A percentile compares a stretch with the other conserved stretches of the same genome.
phyloP scores from a whole-genome alignment of 2,329 filamentous ascomycete species.

The Claviceps sp. region DNA sequence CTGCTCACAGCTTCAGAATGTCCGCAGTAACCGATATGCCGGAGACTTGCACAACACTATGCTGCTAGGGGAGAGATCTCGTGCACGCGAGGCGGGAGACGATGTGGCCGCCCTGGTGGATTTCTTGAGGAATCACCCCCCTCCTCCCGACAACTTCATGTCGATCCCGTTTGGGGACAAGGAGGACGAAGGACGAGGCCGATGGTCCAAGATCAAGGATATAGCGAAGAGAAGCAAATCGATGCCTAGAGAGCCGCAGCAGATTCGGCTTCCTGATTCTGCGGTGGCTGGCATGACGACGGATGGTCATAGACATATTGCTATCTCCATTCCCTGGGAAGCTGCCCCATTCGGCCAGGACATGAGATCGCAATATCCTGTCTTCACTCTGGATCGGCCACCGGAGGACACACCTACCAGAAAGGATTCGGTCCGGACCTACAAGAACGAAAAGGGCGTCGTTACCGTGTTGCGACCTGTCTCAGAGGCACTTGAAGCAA shows the following conservation, averaged over 20 bases:
- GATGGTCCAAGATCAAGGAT: constrained; percentile 29
- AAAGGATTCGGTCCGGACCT: constrained; percentile 15
- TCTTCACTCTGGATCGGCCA: constrained; percentile 12
- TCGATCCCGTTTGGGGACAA: constrained; percentile 24
- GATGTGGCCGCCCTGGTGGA: constrained; percentile 27
- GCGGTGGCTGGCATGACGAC: constrained; percentile 40
- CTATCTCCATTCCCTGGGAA: constrained; percentile 45
- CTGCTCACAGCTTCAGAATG: neutral
- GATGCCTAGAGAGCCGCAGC: constrained; percentile 15
- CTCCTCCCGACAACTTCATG: constrained; percentile 37
- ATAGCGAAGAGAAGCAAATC: constrained; percentile 25
- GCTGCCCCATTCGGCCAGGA: constrained; percentile 28
- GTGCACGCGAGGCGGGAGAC: constrained; percentile 11
- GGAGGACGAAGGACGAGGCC: constrained; percentile 20
- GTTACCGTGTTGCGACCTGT: constrained; percentile 23
- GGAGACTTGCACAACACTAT: constrained; percentile 4
- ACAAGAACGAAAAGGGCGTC: constrained; percentile 21
- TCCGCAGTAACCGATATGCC: neutral
- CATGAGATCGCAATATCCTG: constrained; percentile 21
- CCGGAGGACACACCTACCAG: neutral
- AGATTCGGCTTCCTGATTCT: constrained; percentile 36
- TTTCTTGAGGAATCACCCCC: constrained; percentile 36
- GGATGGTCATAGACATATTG: constrained; percentile 42
- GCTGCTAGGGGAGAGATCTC: constrained; percentile 5
- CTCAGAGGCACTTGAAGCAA: constrained; percentile 12